Conservation (phyloP, 2,329 filamentous ascomycete genomes). For the Sporothrix mexicana region DNA sequence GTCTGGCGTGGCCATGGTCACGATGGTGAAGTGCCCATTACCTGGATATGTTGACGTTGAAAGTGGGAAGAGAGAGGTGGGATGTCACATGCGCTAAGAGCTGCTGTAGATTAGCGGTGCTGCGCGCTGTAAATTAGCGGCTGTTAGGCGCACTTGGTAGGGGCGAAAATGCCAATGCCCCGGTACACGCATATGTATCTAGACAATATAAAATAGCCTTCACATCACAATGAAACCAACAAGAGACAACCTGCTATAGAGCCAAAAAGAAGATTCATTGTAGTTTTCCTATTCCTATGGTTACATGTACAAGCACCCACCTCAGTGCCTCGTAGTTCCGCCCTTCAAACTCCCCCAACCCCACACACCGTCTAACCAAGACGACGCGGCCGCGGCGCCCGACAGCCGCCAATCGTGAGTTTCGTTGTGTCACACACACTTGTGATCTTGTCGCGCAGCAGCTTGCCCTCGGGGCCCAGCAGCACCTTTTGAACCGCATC, state of each 20-base stretch:
- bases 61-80: background rate
- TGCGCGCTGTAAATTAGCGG: conserved; percentile 13
- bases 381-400: conserved; percentile 83
- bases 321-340: background rate
- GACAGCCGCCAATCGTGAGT: conserved; percentile 93
- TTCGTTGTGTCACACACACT: conserved; percentile 85
- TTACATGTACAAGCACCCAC: conserved; percentile 16
- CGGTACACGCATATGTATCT: conserved; percentile 25
- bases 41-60: background rate
- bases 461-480: conserved; percentile 80
- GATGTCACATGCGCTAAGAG: conserved; percentile 21
- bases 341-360: background rate
- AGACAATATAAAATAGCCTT: conserved; percentile 6
- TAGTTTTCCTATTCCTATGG: background rate
- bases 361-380: conserved; percentile 58
- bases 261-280: background rate
- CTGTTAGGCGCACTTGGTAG: background rate
- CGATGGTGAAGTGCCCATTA: conserved; percentile 18
- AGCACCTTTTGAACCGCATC: conserved; percentile 91
- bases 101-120: background rate
- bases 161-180: conserved; percentile 1
- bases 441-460: conserved; percentile 74
- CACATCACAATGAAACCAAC: too few relatives aligned
- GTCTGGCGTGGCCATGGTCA: conserved; percentile 30
- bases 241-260: background rate